Evolutionary conservation across 78 protist genomes (phyloP).

Genomic region (Guillardia theta): DNA sequence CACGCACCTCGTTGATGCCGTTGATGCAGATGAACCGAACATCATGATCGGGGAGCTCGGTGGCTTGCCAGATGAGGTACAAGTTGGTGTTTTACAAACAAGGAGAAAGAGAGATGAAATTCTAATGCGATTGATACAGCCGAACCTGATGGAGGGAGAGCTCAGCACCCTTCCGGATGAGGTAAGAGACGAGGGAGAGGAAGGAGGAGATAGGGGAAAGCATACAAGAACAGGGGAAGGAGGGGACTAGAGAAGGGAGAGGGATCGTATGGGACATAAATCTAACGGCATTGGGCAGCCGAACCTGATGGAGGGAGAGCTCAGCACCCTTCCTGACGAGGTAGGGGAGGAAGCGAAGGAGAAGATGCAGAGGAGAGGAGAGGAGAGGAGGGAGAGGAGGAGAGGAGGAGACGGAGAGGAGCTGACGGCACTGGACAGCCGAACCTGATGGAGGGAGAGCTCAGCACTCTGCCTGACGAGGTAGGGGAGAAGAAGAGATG

Average conservation of each 20-base stretch:
- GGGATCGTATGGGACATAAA: no score
- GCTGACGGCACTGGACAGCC: neutral
- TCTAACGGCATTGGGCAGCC: no score
- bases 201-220: no score
- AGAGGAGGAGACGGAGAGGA: neutral
- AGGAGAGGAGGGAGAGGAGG: neutral
- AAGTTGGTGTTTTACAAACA: no score
- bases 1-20: no score
- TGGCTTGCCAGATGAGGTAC: neutral
- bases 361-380: neutral
- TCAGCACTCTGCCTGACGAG: neutral
- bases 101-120: no score
- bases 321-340: neutral
- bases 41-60: neutral
- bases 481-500: neutral
- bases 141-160: neutral
- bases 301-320: neutral
- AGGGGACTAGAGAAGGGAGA: no score
- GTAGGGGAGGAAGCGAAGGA: neutral
- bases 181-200: no score
- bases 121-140: neutral
- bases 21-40: neutral
- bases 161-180: neutral
- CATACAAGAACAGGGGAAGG: no score
- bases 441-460: slow-evolving; percentile 25